Percentiles rank a stretch among this genome's conserved stretches.
Conservation (phyloP, 768 basidiomycete species). For the Termitomyces sp. region DNA sequence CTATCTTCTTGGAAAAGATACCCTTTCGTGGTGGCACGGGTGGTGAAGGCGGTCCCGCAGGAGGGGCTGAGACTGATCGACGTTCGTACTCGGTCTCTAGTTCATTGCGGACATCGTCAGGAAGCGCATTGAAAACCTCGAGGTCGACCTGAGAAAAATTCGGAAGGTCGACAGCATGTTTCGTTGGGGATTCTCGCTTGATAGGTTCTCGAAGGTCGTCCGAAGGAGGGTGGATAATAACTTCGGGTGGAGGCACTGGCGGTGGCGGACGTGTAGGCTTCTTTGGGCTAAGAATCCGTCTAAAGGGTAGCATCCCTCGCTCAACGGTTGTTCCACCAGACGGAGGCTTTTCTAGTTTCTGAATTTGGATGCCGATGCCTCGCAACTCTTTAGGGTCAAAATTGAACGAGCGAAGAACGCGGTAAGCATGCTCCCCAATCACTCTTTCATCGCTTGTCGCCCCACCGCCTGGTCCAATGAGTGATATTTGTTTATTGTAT, state of each 20-base stretch:
- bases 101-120: constrained; percentile 64
- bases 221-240: constrained; percentile 18
- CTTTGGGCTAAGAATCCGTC: constrained; percentile 12
- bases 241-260: constrained; percentile 6
- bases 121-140: constrained; percentile 66
- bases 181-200: constrained; percentile 11
- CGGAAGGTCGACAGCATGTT: constrained; percentile 42
- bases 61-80: constrained; percentile 48
- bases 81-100: constrained; percentile 63
- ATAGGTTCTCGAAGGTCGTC: constrained; percentile 6
- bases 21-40: constrained; percentile 16
- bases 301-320: constrained; percentile 63
- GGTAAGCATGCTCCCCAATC: constrained; percentile 76
- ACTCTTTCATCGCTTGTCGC: constrained; percentile 69
- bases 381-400: constrained; percentile 87
- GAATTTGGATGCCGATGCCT: constrained; percentile 87
- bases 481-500: constrained; percentile 67
- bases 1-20: constrained; percentile 26
- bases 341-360: constrained; percentile 68
- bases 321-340: constrained; percentile 24
- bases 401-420: constrained; percentile 62
- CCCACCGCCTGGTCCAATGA: constrained; percentile 54
- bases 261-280: constrained; percentile 8
- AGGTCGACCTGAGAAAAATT: constrained; percentile 74
- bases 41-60: constrained; percentile 12